These are phyloP conservation scores for Leccinellum rugosiceps DNA, from an alignment of 768 basidiomycete species.

Conservation along the genomic window DNA sequence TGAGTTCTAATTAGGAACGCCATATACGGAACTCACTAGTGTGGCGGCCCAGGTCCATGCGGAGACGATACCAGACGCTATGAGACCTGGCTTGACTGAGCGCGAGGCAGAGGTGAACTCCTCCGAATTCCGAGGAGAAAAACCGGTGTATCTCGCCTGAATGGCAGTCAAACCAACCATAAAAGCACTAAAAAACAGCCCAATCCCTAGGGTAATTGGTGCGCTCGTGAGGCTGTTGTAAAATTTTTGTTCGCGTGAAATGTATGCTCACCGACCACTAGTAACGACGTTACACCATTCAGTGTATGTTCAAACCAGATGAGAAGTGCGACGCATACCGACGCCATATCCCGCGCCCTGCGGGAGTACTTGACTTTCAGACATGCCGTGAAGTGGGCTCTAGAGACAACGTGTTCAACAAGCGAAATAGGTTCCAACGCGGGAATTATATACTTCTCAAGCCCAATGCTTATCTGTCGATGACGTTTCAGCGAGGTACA, in stretches of 20 bases:
- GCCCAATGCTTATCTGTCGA: slow-evolving; percentile 16
- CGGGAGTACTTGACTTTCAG: slow-evolving; percentile 48
- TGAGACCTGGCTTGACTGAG: slow-evolving; percentile 86
- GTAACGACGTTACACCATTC: neutral
- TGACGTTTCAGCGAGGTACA: neutral
- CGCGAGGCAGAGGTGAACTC: slow-evolving; percentile 82
- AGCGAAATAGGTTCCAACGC: neutral
- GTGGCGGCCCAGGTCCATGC: slow-evolving; percentile 94
- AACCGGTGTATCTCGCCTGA: slow-evolving; percentile 81
- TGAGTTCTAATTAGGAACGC: neutral
- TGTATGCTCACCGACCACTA: slow-evolving; percentile 48
- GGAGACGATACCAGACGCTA: slow-evolving; percentile 88
- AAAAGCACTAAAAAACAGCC: slow-evolving; percentile 81
- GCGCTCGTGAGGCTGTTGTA: neutral
- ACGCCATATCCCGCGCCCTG: slow-evolving; percentile 87
- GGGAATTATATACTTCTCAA: slow-evolving; percentile 7
- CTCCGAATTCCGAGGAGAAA: slow-evolving; percentile 75
- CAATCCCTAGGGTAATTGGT: slow-evolving; percentile 59
- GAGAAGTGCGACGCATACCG: slow-evolving; percentile 39
- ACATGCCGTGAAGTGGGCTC: slow-evolving; percentile 16
- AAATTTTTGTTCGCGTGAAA: neutral
- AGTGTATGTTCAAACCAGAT: neutral
- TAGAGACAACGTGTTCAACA: neutral
- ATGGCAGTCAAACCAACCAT: slow-evolving; percentile 77
- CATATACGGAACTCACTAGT: slow-evolving; percentile 38